phyloP scores from a whole-genome alignment of 345 rosid genomes.

The Rhizophora apiculata region DNA sequence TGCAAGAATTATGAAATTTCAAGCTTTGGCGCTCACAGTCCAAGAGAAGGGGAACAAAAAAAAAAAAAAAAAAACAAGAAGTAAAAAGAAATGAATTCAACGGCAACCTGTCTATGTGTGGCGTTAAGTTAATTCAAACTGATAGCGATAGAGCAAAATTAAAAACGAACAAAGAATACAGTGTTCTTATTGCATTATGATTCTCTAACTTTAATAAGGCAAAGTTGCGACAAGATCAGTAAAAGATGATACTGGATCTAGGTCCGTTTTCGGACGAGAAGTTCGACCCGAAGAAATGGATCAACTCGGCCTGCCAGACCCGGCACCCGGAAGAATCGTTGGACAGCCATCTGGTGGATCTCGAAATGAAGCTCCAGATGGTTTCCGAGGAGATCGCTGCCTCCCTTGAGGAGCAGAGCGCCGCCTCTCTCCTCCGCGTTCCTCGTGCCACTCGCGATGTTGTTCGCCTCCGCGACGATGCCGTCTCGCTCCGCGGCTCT shows the following conservation, averaged over 20 bases:
- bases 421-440: conserved; percentile 79
- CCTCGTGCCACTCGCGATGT: conserved; percentile 96
- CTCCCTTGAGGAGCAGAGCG: conserved; percentile 95
- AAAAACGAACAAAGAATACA: too few species aligned
- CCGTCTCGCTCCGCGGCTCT: conserved; percentile 72
- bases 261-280: conserved; percentile 90
- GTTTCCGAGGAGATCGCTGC: conserved; percentile 92
- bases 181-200: too few species aligned
- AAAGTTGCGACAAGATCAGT: neutral
- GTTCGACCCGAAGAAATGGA: conserved; percentile 96
- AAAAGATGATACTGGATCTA: conserved; percentile 78
- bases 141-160: too few species aligned
- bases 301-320: conserved; percentile 71
- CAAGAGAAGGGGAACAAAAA: too few species aligned
- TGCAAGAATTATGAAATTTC: too few species aligned
- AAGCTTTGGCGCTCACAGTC: too few species aligned
- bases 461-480: conserved; percentile 89
- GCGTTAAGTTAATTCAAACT: too few species aligned
- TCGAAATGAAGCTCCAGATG: conserved; percentile 99
- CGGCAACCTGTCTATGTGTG: too few species aligned
- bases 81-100: too few species aligned
- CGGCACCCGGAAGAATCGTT: conserved; percentile 84
- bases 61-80: too few species aligned
- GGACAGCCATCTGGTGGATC: conserved; percentile 89
- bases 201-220: too few species aligned